Conservation (phyloP, 352 stramenopile genomes). For the Thalassiosira hispida region DNA sequence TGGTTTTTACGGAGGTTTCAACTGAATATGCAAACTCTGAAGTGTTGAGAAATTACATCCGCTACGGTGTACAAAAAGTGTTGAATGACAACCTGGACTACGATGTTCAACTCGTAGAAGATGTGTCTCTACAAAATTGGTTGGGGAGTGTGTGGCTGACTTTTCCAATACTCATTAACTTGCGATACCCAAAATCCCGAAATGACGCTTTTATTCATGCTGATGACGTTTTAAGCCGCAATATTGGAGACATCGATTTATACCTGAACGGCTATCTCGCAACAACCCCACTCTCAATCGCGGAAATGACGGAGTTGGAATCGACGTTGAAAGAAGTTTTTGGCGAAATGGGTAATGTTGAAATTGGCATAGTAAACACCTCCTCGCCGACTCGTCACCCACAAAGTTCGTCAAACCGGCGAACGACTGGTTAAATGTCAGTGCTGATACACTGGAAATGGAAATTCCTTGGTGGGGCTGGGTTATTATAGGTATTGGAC, state of each 20-base stretch:
- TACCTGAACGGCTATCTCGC: slow-evolving; percentile 1
- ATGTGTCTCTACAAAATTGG: neutral
- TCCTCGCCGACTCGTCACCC: neutral
- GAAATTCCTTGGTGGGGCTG: slow-evolving; percentile 13
- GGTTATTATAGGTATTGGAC: neutral
- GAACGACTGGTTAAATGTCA: neutral
- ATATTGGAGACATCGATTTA: neutral
- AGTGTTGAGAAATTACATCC: neutral
- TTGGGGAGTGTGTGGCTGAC: neutral
- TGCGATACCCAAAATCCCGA: neutral
- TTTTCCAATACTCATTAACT: neutral
- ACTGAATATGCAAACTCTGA: neutral
- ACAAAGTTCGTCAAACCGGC: neutral
- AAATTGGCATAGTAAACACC: neutral
- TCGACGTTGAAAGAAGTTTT: slow-evolving; percentile 3
- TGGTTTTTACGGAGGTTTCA: slow-evolving; percentile 9
- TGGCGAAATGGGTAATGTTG: neutral
- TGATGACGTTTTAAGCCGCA: neutral
- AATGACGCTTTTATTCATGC: neutral
- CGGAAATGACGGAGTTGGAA: neutral
- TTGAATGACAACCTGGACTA: slow-evolving; percentile 10
- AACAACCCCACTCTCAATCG: neutral
- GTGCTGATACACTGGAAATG: neutral
- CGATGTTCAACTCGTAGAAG: slow-evolving; percentile 8
- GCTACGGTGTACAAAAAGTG: neutral